Percentiles rank a stretch among this genome's conserved stretches.
Evolutionary conservation across 495 filamentous ascomycete species (phyloP).

Genomic region (Penicillium parvum): DNA sequence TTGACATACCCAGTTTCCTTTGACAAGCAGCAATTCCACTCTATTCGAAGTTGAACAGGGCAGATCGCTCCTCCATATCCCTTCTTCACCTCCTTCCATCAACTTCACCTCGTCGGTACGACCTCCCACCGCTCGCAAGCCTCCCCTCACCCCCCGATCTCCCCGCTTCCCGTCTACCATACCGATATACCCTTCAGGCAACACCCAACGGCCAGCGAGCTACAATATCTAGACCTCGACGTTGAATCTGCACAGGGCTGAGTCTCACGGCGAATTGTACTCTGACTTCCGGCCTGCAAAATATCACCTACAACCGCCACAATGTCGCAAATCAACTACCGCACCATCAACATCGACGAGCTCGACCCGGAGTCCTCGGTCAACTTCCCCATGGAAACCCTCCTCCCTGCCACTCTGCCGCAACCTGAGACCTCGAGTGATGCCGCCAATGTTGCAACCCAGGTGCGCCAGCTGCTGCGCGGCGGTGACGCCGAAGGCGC

Average conservation of each 20-base stretch:
- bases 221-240: neutral
- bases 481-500: constrained; percentile 83
- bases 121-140: constrained; percentile 1
- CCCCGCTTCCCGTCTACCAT: constrained; percentile 20
- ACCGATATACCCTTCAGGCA: constrained; percentile 13
- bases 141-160: constrained; percentile 14
- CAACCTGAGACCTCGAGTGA: constrained; percentile 63
- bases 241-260: neutral
- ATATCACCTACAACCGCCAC: constrained; percentile 14
- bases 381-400: constrained; percentile 80
- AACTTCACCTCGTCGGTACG: no score
- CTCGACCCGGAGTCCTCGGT: constrained; percentile 79
- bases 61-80: neutral
- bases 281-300: constrained; percentile 1
- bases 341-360: constrained; percentile 90
- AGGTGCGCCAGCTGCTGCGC: constrained; percentile 80
- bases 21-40: neutral
- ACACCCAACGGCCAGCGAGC: constrained; percentile 5
- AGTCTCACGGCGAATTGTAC: neutral
- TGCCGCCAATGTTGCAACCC: constrained; percentile 64
- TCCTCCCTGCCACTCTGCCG: constrained; percentile 62
- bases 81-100: neutral
- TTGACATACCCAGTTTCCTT: constrained; percentile 2
- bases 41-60: neutral
- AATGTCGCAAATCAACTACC: constrained; percentile 69